A percentile compares a stretch with the other conserved stretches of the same genome.
phyloP scores from a whole-genome alignment of 192 early-diverging fungal species.

The Podila verticillata region DNA sequence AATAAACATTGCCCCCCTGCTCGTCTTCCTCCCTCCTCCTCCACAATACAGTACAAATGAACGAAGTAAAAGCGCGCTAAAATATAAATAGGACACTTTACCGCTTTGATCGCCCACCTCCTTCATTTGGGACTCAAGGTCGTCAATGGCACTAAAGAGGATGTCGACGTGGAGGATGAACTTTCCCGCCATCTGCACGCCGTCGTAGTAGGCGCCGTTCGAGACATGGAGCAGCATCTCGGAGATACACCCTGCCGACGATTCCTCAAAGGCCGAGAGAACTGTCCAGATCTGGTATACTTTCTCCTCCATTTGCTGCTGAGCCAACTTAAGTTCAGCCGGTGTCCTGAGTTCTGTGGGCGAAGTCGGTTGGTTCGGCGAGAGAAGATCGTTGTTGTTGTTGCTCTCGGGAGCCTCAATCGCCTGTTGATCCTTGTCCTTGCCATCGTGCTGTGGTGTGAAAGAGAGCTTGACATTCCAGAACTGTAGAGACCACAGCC shows the following conservation, averaged over 20 bases:
- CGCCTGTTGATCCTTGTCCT: background rate
- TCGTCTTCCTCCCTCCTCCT: too few species aligned
- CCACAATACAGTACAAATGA: background rate
- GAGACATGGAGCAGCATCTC: constrained; percentile 95
- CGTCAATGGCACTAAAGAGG: constrained; percentile 90
- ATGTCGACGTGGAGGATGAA: constrained; percentile 95
- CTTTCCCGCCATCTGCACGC: constrained; percentile 81
- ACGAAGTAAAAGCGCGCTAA: background rate
- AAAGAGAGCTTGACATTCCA: constrained; percentile 69
- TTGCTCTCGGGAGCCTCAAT: constrained; percentile 2
- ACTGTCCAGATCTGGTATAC: constrained; percentile 91
- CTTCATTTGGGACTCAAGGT: constrained; percentile 78
- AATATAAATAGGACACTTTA: constrained; percentile 9
- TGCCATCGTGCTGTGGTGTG: constrained; percentile 28
- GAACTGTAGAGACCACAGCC: constrained; percentile 64
- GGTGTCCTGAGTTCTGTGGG: constrained; percentile 21
- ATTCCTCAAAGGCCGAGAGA: constrained; percentile 95
- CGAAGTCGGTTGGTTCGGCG: constrained; percentile 2
- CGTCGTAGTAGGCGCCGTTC: constrained; percentile 82
- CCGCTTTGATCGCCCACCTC: constrained; percentile 70
- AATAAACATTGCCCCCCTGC: background rate
- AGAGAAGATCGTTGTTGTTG: constrained; percentile 4
- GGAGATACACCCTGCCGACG: constrained; percentile 93
- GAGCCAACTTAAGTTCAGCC: constrained; percentile 62
- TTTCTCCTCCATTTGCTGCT: constrained; percentile 85